Conservation (phyloP, 2,329 filamentous ascomycete genomes). For the Sporothrix pseudoabietina region DNA sequence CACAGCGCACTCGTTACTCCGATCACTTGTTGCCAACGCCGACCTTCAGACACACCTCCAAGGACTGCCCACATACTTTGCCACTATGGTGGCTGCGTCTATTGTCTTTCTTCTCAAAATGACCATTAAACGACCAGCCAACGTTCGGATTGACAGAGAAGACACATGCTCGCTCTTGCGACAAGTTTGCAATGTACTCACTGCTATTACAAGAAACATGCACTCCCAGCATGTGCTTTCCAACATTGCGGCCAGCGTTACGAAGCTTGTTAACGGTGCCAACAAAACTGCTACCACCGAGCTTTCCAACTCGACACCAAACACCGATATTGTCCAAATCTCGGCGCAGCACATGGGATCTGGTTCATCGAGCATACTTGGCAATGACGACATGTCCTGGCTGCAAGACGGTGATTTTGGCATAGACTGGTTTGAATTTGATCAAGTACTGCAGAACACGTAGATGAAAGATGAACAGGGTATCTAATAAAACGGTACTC, state of each 20-base stretch:
- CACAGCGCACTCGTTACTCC: neutral
- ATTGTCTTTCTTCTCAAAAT: conserved; percentile 6
- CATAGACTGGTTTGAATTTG: conserved; percentile 19
- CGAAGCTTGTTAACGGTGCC: neutral
- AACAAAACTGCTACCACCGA: neutral
- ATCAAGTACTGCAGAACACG: neutral
- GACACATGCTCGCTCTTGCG: neutral
- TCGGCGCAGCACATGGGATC: neutral
- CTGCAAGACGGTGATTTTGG: conserved; percentile 7
- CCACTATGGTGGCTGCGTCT: neutral
- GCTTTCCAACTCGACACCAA: neutral
- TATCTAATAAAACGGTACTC: neutral
- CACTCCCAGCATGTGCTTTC: neutral
- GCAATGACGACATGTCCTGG: conserved; percentile 4
- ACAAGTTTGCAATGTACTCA: neutral
- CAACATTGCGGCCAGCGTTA: neutral
- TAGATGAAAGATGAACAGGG: neutral
- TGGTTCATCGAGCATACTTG: neutral
- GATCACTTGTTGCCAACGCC: neutral
- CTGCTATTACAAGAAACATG: neutral
- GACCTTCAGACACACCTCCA: neutral
- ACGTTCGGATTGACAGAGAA: neutral
- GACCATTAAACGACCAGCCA: neutral
- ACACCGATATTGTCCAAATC: neutral
- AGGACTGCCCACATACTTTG: neutral